Percentiles rank a stretch among this genome's conserved stretches.
These are phyloP conservation scores for Phanerodontia chrysosporium DNA, from an alignment of 768 basidiomycete genomes.

Conservation along the genomic window DNA sequence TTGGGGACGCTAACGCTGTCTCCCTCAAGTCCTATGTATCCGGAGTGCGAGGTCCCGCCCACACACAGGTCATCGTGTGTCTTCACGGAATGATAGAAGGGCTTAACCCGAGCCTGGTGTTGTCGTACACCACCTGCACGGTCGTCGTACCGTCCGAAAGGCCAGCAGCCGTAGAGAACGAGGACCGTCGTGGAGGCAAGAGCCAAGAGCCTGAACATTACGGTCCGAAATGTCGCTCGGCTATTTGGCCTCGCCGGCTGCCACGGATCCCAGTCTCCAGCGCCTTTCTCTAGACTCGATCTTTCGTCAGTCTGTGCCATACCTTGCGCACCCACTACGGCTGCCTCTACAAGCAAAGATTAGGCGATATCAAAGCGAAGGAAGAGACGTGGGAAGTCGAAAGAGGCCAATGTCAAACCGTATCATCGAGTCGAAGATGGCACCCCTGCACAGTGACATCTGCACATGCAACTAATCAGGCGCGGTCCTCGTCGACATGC, in stretches of 20 bases:
- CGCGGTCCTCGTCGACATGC: no score
- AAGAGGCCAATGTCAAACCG: no score
- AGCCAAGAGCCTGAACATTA: not conserved
- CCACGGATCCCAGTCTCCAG: not conserved
- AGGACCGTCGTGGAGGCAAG: not conserved
- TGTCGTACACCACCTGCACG: no score
- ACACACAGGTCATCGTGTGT: slow-evolving; percentile 6
- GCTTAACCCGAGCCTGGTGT: not conserved
- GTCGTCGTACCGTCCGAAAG: no score
- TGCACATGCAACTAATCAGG: no score
- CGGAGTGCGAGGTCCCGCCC: slow-evolving; percentile 20
- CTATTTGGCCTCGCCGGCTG: not conserved
- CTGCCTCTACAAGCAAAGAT: not conserved
- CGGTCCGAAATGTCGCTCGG: not conserved
- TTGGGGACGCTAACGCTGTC: slow-evolving; percentile 24
- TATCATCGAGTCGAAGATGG: no score
- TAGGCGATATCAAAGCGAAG: not conserved
- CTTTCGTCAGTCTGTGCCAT: not conserved
- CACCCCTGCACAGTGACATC: no score
- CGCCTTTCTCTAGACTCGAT: not conserved
- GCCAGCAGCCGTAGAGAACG: not conserved
- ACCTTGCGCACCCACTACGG: not conserved
- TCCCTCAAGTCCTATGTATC: slow-evolving; percentile 28
- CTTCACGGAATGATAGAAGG: not conserved
- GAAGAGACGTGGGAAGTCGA: no score